A percentile compares a stretch with the other conserved stretches of the same genome.
These are phyloP conservation scores for Populus nigra DNA, from an alignment of 345 rosid species.

Conservation along the genomic window DNA sequence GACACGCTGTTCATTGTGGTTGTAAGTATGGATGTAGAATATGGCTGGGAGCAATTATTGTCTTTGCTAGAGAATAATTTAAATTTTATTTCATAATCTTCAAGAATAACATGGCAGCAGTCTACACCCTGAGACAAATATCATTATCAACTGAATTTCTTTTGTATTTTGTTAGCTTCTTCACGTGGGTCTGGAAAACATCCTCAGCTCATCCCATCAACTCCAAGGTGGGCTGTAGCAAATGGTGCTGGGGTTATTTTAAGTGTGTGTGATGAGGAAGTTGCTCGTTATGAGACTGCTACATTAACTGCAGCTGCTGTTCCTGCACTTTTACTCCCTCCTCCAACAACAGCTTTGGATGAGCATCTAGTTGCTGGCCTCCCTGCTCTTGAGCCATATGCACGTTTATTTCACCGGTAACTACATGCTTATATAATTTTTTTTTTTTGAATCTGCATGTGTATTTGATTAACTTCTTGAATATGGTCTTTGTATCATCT, in stretches of 20 bases:
- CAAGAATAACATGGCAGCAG: conserved; percentile 4
- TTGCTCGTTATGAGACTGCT: conserved; percentile 90
- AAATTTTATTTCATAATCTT: conserved; percentile 1
- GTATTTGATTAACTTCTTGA: not conserved
- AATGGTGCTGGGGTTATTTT: conserved; percentile 97
- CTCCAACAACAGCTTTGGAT: conserved; percentile 90
- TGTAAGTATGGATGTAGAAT: not conserved
- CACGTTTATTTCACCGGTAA: conserved; percentile 91
- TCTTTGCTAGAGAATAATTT: not conserved
- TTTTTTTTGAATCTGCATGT: conserved; percentile 7
- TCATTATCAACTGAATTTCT: not conserved
- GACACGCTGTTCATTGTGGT: not conserved
- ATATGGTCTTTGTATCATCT: conserved; percentile 1
- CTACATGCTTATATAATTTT: not conserved
- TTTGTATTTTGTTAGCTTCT: conserved; percentile 57
- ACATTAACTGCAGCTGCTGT: conserved; percentile 94
- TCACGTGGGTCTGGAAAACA: conserved; percentile 96
- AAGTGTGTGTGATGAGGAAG: conserved; percentile 98
- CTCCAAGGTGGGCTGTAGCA: conserved; percentile 99
- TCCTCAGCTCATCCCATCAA: conserved; percentile 89
- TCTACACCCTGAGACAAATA: conserved; percentile 11
- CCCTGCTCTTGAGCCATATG: conserved; percentile 97
- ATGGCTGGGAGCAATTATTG: not conserved
- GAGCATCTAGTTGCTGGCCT: conserved; percentile 98
- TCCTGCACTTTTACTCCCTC: conserved; percentile 96